Evolutionary conservation across 805 yeast species (phyloP).

Genomic region (Nakazawaea holstii): DNA sequence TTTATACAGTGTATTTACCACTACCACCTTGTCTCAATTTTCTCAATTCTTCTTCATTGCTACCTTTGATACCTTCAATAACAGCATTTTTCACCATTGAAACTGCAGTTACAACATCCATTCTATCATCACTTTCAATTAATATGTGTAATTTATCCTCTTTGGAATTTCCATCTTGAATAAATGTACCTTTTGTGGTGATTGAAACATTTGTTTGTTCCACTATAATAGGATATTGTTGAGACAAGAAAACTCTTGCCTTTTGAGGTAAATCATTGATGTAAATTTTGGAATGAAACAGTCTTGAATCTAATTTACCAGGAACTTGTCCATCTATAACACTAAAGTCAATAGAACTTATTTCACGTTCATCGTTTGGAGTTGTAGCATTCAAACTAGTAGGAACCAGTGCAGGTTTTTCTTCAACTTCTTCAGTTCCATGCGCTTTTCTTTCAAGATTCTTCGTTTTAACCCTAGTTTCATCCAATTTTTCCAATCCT

Average conservation of each 20-base stretch:
- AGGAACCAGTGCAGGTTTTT: constrained; percentile 7
- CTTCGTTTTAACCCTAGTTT: constrained; percentile 46
- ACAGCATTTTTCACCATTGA: constrained; percentile 48
- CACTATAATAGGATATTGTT: constrained; percentile 58
- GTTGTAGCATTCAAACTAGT: constrained; percentile 21
- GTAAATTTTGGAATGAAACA: constrained; percentile 61
- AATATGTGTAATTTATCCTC: constrained; percentile 74
- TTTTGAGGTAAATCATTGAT: constrained; percentile 83
- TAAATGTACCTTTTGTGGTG: constrained; percentile 77
- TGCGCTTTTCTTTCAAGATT: constrained; percentile 44
- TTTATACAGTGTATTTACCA: constrained; percentile 45
- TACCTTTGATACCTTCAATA: constrained; percentile 49
- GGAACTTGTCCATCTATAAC: constrained; percentile 12
- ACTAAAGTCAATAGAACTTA: constrained; percentile 7
- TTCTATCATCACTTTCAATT: constrained; percentile 68
- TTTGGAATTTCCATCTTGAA: constrained; percentile 42
- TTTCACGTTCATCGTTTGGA: constrained; percentile 17
- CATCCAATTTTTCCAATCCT: constrained; percentile 77
- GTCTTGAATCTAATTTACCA: constrained; percentile 6
- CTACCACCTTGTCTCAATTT: constrained; percentile 22
- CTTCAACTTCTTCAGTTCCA: constrained; percentile 32
- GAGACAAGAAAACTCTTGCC: constrained; percentile 70
- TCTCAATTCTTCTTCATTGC: constrained; percentile 37
- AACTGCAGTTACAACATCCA: constrained; percentile 55
- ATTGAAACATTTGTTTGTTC: constrained; percentile 73